Conservation (phyloP, 352 stramenopile genomes). For the Bremia lactucae region DNA sequence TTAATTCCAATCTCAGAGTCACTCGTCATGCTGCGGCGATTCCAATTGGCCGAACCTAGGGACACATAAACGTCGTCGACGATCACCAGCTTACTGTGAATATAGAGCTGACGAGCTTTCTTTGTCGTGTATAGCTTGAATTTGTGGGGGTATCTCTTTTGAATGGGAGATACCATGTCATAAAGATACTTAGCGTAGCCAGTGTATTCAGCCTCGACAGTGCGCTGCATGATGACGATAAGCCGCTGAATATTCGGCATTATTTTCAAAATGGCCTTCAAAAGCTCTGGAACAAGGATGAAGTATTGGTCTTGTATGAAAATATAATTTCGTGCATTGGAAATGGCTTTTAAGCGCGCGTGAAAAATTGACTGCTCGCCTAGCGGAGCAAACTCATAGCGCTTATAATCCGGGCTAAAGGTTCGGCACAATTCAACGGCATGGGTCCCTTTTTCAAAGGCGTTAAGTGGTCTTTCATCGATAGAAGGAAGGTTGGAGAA, state of each 20-base stretch:
- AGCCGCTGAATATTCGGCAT: slow-evolving; percentile 34
- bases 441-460: slow-evolving; percentile 9
- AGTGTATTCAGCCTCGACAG: slow-evolving; percentile 14
- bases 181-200: slow-evolving; percentile 44
- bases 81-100: slow-evolving; percentile 46
- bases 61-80: slow-evolving; percentile 61
- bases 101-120: slow-evolving; percentile 23
- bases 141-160: slow-evolving; percentile 20
- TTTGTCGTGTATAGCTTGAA: slow-evolving; percentile 36
- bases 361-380: slow-evolving; percentile 41
- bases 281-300: slow-evolving; percentile 30
- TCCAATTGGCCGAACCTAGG: slow-evolving; percentile 54
- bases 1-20: slow-evolving; percentile 50
- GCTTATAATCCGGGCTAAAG: slow-evolving; percentile 44
- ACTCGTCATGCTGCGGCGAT: slow-evolving; percentile 31
- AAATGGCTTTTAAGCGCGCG: slow-evolving; percentile 30
- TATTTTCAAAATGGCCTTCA: slow-evolving; percentile 31
- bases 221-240: slow-evolving; percentile 31
- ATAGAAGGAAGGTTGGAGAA: slow-evolving; percentile 9
- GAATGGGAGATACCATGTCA: slow-evolving; percentile 38
- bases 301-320: slow-evolving; percentile 28
- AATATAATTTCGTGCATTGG: slow-evolving; percentile 31
- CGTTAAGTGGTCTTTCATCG: slow-evolving; percentile 6
- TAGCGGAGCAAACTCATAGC: slow-evolving; percentile 37
- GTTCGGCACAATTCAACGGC: slow-evolving; percentile 47